Evolutionary conservation across 1,139 yeast genomes (phyloP).

Genomic region (Kazachstania sp.): DNA sequence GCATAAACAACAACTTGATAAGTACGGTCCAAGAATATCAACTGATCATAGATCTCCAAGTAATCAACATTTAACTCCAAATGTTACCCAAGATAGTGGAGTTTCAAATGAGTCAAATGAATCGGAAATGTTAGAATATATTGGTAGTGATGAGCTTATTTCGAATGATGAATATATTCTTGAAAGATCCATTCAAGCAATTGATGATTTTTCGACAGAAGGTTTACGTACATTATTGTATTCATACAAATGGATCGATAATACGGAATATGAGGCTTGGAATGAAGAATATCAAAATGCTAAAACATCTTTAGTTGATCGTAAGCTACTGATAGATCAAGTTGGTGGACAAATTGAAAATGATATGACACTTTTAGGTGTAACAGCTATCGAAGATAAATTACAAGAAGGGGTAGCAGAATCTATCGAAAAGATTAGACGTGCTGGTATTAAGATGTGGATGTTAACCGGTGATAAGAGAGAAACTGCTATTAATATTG

Average conservation of each 20-base stretch:
- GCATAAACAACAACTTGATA: slow-evolving; percentile 51
- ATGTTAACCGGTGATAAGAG: slow-evolving; percentile 97
- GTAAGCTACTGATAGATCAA: slow-evolving; percentile 58
- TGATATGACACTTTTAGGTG: slow-evolving; percentile 66
- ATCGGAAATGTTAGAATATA: slow-evolving; percentile 21
- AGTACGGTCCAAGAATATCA: slow-evolving; percentile 35
- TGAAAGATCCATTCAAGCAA: slow-evolving; percentile 79
- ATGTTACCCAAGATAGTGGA: not conserved
- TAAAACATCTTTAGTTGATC: slow-evolving; percentile 60
- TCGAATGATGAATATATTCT: slow-evolving; percentile 70
- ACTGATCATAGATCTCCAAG: not conserved
- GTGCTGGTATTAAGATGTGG: slow-evolving; percentile 95
- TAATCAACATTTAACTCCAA: not conserved
- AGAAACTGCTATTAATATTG: slow-evolving; percentile 96
- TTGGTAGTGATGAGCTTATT: slow-evolving; percentile 56
- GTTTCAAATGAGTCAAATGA: slow-evolving; percentile 18
- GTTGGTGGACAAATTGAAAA: slow-evolving; percentile 68
- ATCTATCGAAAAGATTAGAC: slow-evolving; percentile 78
- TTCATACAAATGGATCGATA: slow-evolving; percentile 64
- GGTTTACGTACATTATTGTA: slow-evolving; percentile 86
- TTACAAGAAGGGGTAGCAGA: slow-evolving; percentile 94
- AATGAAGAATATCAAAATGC: slow-evolving; percentile 60
- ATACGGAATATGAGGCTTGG: slow-evolving; percentile 59
- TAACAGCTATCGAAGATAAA: slow-evolving; percentile 96
- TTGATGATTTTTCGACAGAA: slow-evolving; percentile 90